Evolutionary conservation across 345 rosid genomes (phyloP).

Genomic region (Citrus sp.): DNA sequence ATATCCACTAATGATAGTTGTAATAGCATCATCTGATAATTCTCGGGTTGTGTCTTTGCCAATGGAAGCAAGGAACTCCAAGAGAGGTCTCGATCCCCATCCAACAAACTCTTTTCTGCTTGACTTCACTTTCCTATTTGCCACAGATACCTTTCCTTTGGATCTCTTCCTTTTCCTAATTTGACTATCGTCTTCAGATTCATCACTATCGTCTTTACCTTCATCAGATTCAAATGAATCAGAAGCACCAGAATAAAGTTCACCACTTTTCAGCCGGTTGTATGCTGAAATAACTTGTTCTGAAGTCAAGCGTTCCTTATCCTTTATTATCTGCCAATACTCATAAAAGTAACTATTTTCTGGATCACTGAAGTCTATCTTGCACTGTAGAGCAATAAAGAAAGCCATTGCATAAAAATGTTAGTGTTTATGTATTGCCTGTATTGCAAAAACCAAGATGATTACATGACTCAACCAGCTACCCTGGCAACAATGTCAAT

Average conservation of each 20-base stretch:
- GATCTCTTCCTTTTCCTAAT: constrained; percentile 13
- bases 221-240: constrained; percentile 9
- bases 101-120: constrained; percentile 36
- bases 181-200: constrained; percentile 6
- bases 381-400: constrained; percentile 22
- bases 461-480: not conserved
- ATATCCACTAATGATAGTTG: constrained; percentile 27
- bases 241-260: not conserved
- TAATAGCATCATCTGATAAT: constrained; percentile 35
- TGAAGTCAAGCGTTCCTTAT: constrained; percentile 29
- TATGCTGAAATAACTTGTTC: constrained; percentile 28
- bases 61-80: constrained; percentile 37
- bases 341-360: constrained; percentile 38
- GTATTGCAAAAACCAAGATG: not conserved
- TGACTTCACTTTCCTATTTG: constrained; percentile 5
- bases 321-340: constrained; percentile 49
- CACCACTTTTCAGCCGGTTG: constrained; percentile 21
- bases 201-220: constrained; percentile 16
- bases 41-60: constrained; percentile 33
- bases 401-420: not conserved
- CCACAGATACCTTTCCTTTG: not conserved
- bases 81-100: constrained; percentile 49
- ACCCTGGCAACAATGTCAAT: not conserved
- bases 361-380: constrained; percentile 36
- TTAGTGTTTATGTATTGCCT: not conserved